Evolutionary conservation across 768 basidiomycete genomes (phyloP), one percentile per base, ranked within the genome.

Genomic region (Kwoniella europaea): DNA sequence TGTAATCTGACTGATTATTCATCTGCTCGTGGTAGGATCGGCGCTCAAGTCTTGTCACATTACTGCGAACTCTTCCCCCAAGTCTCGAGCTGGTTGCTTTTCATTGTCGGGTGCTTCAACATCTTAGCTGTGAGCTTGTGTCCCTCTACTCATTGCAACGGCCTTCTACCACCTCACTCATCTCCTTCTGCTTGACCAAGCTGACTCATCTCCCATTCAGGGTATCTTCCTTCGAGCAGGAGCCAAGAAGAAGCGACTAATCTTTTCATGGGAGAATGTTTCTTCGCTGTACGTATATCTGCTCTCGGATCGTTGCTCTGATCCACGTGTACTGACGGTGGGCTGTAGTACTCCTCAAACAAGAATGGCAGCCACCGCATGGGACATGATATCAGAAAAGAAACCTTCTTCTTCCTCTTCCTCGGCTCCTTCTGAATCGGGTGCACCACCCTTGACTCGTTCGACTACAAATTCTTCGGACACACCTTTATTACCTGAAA

Each of bases 51-150:
- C 60, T 84, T 88, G 55, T 87, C 87, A 41, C 87, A 87, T 73
- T 86, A 90, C 82, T 92, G 94, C 69, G 90, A 93, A 77, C 89
- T 88, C 71, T 95, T 96, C 86, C 89, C 93, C 22, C 91, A 95
- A 79, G 93, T 93, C 72, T 87, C 93, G 4, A 93, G 91, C 58
- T 95, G 95, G 87, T 90, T 96, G 86, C 88, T 96, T 71, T 96
- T 96, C 86, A 88, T 92, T 63, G 79, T 96, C 68, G 94, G 93
- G n/a, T 93, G 92, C 84, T 84, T 96, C 66, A 93, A 96, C 85
- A 89, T 93, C 75, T 82, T 93, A 69, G 86, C 71, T 55, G 85
- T 82, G 60, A 73, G 78, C 73, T 16, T 18, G 3, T 22, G 15
- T 43, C 12, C 20, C 46, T 53, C 10, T 56, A 15, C 29, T 68